These are phyloP conservation scores for Monosporozyma unispora DNA, from an alignment of 805 yeast genomes.

Conservation along the genomic window DNA sequence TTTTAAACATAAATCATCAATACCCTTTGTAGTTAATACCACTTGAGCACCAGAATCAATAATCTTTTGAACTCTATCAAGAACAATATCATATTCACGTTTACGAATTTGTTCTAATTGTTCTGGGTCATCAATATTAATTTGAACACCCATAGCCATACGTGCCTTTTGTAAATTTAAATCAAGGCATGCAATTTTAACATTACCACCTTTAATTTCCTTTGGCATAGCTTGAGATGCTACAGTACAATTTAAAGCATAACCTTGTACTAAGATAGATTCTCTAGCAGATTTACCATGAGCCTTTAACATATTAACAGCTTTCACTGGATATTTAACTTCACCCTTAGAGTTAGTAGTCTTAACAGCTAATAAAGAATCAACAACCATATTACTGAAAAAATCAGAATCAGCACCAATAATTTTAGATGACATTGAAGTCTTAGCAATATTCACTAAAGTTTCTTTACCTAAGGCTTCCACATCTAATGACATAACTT, in stretches of 20 bases:
- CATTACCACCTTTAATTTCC: conserved; percentile 37
- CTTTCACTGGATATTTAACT: conserved; percentile 88
- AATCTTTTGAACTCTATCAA: conserved; percentile 75
- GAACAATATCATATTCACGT: conserved; percentile 76
- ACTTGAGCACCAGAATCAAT: conserved; percentile 88
- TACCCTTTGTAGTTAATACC: conserved; percentile 86
- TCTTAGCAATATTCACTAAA: conserved; percentile 83
- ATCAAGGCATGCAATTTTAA: conserved; percentile 82
- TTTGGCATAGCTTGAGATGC: conserved; percentile 96
- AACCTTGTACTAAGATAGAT: conserved; percentile 81
- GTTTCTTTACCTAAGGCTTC: conserved; percentile 76
- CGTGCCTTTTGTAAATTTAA: conserved; percentile 90
- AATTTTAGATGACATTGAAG: conserved; percentile 94
- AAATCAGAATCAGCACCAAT: conserved; percentile 91
- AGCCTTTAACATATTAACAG: conserved; percentile 90
- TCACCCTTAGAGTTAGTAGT: conserved; percentile 86
- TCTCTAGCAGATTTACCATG: conserved; percentile 91
- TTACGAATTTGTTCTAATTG: conserved; percentile 87
- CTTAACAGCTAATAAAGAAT: conserved; percentile 89
- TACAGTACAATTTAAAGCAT: conserved; percentile 92
- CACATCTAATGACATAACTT: conserved; percentile 73
- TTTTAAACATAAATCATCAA: conserved; percentile 85
- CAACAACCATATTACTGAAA: conserved; percentile 84
- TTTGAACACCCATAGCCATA: conserved; percentile 97
- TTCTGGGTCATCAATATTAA: conserved; percentile 94